Conservation (phyloP, 2,329 filamentous ascomycete species). For the Scedosporium boydii region DNA sequence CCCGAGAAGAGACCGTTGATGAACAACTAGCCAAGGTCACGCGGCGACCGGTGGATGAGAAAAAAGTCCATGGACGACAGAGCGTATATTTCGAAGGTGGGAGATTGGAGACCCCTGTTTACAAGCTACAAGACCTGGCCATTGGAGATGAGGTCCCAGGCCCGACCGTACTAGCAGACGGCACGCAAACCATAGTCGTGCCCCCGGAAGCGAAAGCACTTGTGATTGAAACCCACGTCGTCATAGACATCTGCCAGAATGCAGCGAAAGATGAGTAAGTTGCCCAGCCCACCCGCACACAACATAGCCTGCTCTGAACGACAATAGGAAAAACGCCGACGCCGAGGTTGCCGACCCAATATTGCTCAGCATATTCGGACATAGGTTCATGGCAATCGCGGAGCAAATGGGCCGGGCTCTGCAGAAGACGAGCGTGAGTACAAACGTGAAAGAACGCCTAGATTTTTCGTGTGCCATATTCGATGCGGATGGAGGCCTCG, state of each 20-base stretch:
- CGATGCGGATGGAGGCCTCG: constrained; percentile 63
- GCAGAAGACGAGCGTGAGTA: constrained; percentile 73
- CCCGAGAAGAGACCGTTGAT: constrained; percentile 72
- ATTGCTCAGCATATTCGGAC: constrained; percentile 69
- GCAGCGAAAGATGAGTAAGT: not conserved
- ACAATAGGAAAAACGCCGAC: not conserved
- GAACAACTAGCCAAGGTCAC: constrained; percentile 65
- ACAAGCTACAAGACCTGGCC: constrained; percentile 65
- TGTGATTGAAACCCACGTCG: constrained; percentile 75
- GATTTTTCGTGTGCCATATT: constrained; percentile 80
- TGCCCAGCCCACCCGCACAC: too few species aligned
- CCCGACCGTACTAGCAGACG: constrained; percentile 79
- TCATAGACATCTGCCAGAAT: constrained; percentile 69
- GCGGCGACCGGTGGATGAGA: constrained; percentile 42
- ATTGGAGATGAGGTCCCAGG: constrained; percentile 66
- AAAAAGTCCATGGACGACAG: constrained; percentile 56
- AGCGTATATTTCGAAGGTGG: constrained; percentile 81
- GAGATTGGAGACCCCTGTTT: constrained; percentile 68
- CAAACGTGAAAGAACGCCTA: constrained; percentile 73
- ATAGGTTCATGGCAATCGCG: constrained; percentile 78
- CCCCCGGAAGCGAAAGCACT: constrained; percentile 68
- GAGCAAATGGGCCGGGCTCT: constrained; percentile 75
- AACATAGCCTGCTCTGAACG: not conserved
- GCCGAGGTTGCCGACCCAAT: constrained; percentile 50
- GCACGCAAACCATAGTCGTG: constrained; percentile 86